Evolutionary conservation across 192 early-diverging fungal genomes (phyloP).

Genomic region (Haplosporangium gracile): DNA sequence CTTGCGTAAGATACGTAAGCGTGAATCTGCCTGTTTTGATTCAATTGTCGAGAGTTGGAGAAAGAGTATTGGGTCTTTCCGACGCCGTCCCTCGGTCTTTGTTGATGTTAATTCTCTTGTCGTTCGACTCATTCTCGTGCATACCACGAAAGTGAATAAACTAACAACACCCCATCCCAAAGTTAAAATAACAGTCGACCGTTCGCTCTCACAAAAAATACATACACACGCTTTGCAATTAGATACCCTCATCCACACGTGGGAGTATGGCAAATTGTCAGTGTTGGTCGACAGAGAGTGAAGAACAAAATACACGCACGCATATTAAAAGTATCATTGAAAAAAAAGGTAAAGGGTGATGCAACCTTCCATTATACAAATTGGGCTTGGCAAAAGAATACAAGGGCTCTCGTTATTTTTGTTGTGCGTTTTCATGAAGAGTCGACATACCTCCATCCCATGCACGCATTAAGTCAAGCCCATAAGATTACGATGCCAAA

Average conservation of each 20-base stretch:
- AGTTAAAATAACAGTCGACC: neutral
- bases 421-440: neutral
- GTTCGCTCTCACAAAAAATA: neutral
- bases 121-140: neutral
- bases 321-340: neutral
- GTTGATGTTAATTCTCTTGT: neutral
- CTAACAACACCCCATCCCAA: neutral
- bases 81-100: neutral
- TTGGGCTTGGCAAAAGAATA: neutral
- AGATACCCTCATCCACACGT: constrained; percentile 3
- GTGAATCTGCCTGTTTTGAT: neutral
- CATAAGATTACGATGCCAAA: neutral
- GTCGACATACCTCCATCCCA: neutral
- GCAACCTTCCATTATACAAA: neutral
- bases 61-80: neutral
- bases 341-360: neutral
- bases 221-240: neutral
- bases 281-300: neutral
- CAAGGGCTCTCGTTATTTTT: neutral
- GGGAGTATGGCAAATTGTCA: neutral
- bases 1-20: neutral
- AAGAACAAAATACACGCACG: too few relatives aligned
- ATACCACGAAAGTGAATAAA: neutral
- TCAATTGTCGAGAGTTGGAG: too few relatives aligned
- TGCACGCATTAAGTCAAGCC: neutral